A percentile compares a stretch with the other conserved stretches of the same genome.
Evolutionary conservation across 2,329 filamentous ascomycete species (phyloP).

Genomic region (Fusarium sulawesiense): DNA sequence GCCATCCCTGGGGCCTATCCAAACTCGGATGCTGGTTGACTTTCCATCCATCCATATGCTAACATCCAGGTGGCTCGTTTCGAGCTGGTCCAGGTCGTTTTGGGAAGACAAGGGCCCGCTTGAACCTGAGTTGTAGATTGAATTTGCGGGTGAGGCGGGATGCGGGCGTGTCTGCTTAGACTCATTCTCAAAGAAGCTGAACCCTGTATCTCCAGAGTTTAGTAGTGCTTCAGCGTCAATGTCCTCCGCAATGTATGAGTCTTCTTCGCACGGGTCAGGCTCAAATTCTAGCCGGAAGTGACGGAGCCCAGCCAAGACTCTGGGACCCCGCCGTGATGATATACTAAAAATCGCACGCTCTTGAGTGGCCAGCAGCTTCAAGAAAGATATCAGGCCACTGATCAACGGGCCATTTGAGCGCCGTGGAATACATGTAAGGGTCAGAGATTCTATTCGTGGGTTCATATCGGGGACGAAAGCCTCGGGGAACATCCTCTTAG

Average conservation of each 20-base stretch:
- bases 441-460: conserved; percentile 63
- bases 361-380: conserved; percentile 61
- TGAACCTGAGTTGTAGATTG: conserved; percentile 12
- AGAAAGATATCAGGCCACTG: conserved; percentile 59
- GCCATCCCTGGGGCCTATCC: conserved; percentile 57
- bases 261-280: conserved; percentile 54
- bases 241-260: conserved; percentile 48
- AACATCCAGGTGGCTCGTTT: conserved; percentile 38
- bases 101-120: neutral
- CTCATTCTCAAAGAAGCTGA: conserved; percentile 59
- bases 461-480: conserved; percentile 67
- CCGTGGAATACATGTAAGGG: conserved; percentile 65
- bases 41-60: conserved; percentile 46
- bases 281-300: conserved; percentile 67
- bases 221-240: conserved; percentile 59
- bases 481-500: conserved; percentile 60
- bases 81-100: conserved; percentile 28
- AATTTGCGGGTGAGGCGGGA: conserved; percentile 8
- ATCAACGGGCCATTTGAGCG: conserved; percentile 64
- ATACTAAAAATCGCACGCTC: conserved; percentile 58
- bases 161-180: conserved; percentile 9
- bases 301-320: conserved; percentile 63
- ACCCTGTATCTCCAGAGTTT: conserved; percentile 52
- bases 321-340: conserved; percentile 54
- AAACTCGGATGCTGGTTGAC: conserved; percentile 52